Evolutionary conservation across 805 yeast species (phyloP), one percentile per base, ranked within the genome.

Genomic region (Candida oleophila): DNA sequence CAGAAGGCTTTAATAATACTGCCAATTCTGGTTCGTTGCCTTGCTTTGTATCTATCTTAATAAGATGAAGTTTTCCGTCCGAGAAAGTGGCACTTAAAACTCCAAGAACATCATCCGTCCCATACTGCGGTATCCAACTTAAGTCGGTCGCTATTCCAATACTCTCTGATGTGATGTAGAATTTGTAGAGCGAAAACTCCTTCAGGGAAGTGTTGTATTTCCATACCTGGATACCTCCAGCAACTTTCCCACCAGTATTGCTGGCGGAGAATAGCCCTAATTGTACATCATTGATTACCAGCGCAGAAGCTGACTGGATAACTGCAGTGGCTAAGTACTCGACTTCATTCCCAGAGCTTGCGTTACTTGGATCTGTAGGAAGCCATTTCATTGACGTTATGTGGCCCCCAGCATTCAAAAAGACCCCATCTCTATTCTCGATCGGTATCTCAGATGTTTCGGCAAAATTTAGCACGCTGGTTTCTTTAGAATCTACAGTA

Each of bases 341-440:
- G 1, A 49, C 25, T 1, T 25, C 43, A 2, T 39, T 44, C 3
- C 34, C 34, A 12, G 22, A 15, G n/a, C 7, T 14, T 7, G 37
- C 18, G 18, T 9, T 34, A 15, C 49, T n/a, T 49, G 51, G 21
- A 32, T 61, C 44, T 46, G 50, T 60, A 1, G 67, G 70, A 4
- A 72, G 53, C 89, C 89, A 84, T 8, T 76, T 74, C 47, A 77
- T 55, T 18, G 80, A 76, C 0, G 85, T 75, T 0, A 82, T 65
- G 7, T 73, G 60, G 0, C 80, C 79, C 0, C 87, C 86, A 0
- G 73, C 65, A 52, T 80, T 78, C 15, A 77, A 42, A 2, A 78
- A 63, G 8, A 68, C 55, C 0, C 78, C 78, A 15, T 57, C 61
- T 22, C 77, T 62, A 34, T 44, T 49, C 21, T 45, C 32, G 19